Evolutionary conservation across 2,329 filamentous ascomycete species (phyloP).

Genomic region (Lasiodiplodia hormozganensis): DNA sequence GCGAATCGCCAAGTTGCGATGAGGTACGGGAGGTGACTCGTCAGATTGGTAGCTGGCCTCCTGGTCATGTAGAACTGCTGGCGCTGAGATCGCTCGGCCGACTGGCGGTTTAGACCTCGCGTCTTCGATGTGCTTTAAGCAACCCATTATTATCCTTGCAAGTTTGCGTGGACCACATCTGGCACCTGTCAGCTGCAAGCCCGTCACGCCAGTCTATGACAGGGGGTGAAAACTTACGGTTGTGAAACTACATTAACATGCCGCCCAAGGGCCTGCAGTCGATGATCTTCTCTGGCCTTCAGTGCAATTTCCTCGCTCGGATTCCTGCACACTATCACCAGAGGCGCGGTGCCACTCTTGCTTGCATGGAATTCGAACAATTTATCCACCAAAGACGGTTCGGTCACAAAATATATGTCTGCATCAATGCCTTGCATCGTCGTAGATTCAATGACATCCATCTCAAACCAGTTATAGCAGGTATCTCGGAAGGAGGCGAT

Average conservation of each 20-base stretch:
- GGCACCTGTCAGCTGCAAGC: background rate
- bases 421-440: slow-evolving; percentile 16
- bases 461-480: slow-evolving; percentile 28
- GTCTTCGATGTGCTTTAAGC: slow-evolving; percentile 1
- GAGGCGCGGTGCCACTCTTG: slow-evolving; percentile 21
- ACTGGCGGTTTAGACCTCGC: background rate
- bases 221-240: slow-evolving; percentile 19
- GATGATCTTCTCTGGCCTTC: slow-evolving; percentile 23
- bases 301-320: slow-evolving; percentile 26
- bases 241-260: slow-evolving; percentile 23
- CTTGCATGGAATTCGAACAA: slow-evolving; percentile 29
- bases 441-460: slow-evolving; percentile 24
- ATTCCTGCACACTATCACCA: slow-evolving; percentile 27
- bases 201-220: background rate
- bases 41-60: background rate
- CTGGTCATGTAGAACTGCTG: slow-evolving; percentile 15
- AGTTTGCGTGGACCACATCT: slow-evolving; percentile 28
- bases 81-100: slow-evolving; percentile 16
- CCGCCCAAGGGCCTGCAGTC: slow-evolving; percentile 22
- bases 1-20: background rate
- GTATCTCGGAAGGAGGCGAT: slow-evolving; percentile 26
- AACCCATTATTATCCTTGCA: slow-evolving; percentile 13
- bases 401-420: slow-evolving; percentile 27
- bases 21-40: background rate
- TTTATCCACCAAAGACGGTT: slow-evolving; percentile 12